Conservation (phyloP, 2,329 filamentous ascomycete genomes). For the Whalleya microplaca region DNA sequence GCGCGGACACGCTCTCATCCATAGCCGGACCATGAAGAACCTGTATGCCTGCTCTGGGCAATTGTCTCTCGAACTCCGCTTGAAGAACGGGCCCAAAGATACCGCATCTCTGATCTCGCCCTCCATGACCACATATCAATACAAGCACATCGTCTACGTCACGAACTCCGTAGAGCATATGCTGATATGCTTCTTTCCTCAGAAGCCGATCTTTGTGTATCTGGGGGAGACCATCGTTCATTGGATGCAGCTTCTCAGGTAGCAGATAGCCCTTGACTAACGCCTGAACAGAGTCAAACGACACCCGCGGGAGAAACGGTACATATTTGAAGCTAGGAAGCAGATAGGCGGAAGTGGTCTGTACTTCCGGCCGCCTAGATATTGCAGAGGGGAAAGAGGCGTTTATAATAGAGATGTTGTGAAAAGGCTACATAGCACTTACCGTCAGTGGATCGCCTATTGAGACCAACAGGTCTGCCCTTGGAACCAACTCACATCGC, state of each 20-base stretch:
- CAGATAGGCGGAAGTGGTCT: constrained; percentile 70
- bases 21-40: constrained; percentile 52
- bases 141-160: constrained; percentile 72
- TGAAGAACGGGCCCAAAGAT: constrained; percentile 75
- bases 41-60: constrained; percentile 53
- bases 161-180: constrained; percentile 58
- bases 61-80: constrained; percentile 67
- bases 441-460: constrained; percentile 34
- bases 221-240: constrained; percentile 62
- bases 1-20: constrained; percentile 39
- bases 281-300: constrained; percentile 57
- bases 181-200: constrained; percentile 56
- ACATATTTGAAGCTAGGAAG: constrained; percentile 85
- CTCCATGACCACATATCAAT: constrained; percentile 85
- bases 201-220: constrained; percentile 57
- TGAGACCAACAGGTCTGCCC: neutral
- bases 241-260: constrained; percentile 63
- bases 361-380: constrained; percentile 49
- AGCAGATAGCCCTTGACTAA: constrained; percentile 69
- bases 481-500: constrained; percentile 58
- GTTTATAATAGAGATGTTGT: constrained; percentile 77
- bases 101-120: constrained; percentile 81
- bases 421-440: constrained; percentile 68
- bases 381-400: constrained; percentile 70
- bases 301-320: constrained; percentile 67